These are phyloP conservation scores for Raphanus sativus DNA, from an alignment of 345 rosid genomes.

Conservation along the genomic window DNA sequence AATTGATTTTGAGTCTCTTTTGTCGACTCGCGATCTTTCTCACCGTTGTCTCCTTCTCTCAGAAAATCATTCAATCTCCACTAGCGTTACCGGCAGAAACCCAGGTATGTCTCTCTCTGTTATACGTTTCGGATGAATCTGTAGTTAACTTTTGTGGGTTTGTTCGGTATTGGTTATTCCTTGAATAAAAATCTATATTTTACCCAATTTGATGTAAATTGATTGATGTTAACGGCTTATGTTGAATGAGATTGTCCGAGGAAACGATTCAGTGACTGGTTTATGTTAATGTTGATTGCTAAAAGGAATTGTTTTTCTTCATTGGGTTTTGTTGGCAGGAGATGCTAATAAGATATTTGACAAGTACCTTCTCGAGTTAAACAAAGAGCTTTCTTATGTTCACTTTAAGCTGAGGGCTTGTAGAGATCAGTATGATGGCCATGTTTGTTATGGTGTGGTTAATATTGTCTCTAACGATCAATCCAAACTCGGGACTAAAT, in stretches of 20 bases:
- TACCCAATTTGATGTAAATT: not conserved
- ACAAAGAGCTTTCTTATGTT: conserved; percentile 73
- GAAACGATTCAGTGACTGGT: too few species aligned
- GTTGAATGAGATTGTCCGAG: too few species aligned
- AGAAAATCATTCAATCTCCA: conserved; percentile 49
- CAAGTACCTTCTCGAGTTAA: conserved; percentile 71
- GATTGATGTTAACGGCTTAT: too few species aligned
- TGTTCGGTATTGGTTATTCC: too few species aligned
- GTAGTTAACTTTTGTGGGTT: not conserved
- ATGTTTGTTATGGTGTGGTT: conserved; percentile 81
- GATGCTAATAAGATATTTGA: conserved; percentile 48
- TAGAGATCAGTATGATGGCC: too few species aligned
- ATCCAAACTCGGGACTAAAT: conserved; percentile 83
- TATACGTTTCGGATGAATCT: too few species aligned
- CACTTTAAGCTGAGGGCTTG: too few species aligned
- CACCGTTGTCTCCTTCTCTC: conserved; percentile 17
- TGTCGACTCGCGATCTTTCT: too few species aligned
- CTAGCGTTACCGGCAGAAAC: conserved; percentile 54
- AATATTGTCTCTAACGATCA: conserved; percentile 82
- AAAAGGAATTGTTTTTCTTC: too few species aligned
- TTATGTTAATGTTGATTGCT: too few species aligned
- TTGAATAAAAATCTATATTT: too few species aligned
- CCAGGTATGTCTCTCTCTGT: conserved; percentile 56
- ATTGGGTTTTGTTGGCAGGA: conserved; percentile 40
- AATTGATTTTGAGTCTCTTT: too few species aligned